Percentiles rank a stretch among this genome's conserved stretches.
Evolutionary conservation across 2,329 filamentous ascomycete species (phyloP).

Genomic region (Fusarium chuoi): DNA sequence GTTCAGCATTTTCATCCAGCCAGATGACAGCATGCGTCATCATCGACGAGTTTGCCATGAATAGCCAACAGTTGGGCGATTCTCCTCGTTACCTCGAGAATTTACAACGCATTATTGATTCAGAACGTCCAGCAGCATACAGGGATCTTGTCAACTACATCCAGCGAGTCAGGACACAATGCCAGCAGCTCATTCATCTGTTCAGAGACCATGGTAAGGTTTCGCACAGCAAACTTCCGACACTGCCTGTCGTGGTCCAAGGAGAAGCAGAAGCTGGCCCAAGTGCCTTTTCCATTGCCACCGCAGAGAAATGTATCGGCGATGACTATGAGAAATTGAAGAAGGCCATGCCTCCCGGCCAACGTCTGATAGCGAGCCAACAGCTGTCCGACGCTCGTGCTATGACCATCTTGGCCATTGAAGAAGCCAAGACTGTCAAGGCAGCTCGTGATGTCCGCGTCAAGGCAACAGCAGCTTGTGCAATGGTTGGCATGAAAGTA

Average conservation of each 20-base stretch:
- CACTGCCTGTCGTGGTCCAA: slow-evolving; percentile 89
- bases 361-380: slow-evolving; percentile 84
- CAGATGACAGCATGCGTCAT: slow-evolving; percentile 86
- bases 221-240: slow-evolving; percentile 77
- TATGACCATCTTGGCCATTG: slow-evolving; percentile 76
- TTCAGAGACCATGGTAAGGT: slow-evolving; percentile 94
- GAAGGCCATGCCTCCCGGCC: slow-evolving; percentile 87
- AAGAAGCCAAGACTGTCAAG: slow-evolving; percentile 83
- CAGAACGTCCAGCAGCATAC: slow-evolving; percentile 83
- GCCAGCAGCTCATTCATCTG: slow-evolving; percentile 86
- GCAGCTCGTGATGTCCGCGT: slow-evolving; percentile 86
- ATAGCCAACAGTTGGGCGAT: slow-evolving; percentile 56
- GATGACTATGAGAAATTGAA: slow-evolving; percentile 90
- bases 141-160: slow-evolving; percentile 90
- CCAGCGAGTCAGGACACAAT: slow-evolving; percentile 90
- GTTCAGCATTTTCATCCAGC: slow-evolving; percentile 82
- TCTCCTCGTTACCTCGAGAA: slow-evolving; percentile 66
- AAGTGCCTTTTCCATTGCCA: slow-evolving; percentile 87
- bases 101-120: slow-evolving; percentile 81
- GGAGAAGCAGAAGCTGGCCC: slow-evolving; percentile 92
- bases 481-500: slow-evolving; percentile 85
- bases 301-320: slow-evolving; percentile 87
- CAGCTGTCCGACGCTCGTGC: slow-evolving; percentile 81
- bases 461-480: slow-evolving; percentile 85
- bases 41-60: slow-evolving; percentile 87